Conservation (phyloP, 2,329 filamentous ascomycete genomes). For the Ampelomyces quisqualis region DNA sequence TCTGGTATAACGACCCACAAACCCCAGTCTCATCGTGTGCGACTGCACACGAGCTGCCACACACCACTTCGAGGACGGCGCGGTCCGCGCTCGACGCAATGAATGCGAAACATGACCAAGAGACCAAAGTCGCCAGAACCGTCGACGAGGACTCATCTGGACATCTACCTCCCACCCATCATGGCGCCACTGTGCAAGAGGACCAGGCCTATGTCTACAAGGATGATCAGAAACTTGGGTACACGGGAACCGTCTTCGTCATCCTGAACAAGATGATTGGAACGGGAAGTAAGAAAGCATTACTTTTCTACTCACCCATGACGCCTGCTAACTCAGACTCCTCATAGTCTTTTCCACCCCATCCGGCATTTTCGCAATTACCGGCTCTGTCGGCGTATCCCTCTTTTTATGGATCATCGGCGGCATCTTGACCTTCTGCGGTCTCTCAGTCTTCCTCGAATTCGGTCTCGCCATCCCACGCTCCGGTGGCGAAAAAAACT, state of each 20-base stretch:
- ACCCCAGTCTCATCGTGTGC: neutral
- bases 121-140: slow-evolving; percentile 20
- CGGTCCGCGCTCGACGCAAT: slow-evolving; percentile 8
- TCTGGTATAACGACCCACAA: neutral
- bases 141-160: slow-evolving; percentile 11
- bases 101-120: slow-evolving; percentile 24
- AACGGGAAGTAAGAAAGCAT: slow-evolving; percentile 31
- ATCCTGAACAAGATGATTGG: slow-evolving; percentile 40
- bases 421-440: slow-evolving; percentile 57
- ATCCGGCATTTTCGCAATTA: slow-evolving; percentile 57
- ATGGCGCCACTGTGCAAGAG: slow-evolving; percentile 31
- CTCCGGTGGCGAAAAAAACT: slow-evolving; percentile 66
- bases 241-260: slow-evolving; percentile 38
- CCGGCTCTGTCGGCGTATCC: slow-evolving; percentile 57
- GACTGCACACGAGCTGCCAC: neutral
- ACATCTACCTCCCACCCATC: slow-evolving; percentile 16
- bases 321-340: slow-evolving; percentile 7
- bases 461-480: slow-evolving; percentile 63
- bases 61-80: too few species aligned
- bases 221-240: slow-evolving; percentile 37
- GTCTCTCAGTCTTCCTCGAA: slow-evolving; percentile 63
- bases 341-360: slow-evolving; percentile 59
- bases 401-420: slow-evolving; percentile 58
- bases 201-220: slow-evolving; percentile 37
- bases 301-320: slow-evolving; percentile 3